phyloP scores from a whole-genome alignment of 176 grass and related monocot species.

The Thinopyrum elongatum region DNA sequence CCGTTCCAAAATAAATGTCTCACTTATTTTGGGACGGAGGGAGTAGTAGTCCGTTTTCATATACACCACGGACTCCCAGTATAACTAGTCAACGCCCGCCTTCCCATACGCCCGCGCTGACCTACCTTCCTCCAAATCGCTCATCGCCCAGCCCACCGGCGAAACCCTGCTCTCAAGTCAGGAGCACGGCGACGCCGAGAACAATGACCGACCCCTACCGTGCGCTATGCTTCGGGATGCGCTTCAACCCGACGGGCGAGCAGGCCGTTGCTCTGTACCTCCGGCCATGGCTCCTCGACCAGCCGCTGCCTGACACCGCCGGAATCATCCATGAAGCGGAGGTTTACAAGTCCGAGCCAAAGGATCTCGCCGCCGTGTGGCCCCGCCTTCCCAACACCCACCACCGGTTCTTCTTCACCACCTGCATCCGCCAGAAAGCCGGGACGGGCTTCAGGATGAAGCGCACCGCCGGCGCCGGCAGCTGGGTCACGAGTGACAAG shows the following conservation, averaged over 20 bases:
- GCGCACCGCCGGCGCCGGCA: neutral
- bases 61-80: too few species aligned
- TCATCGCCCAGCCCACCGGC: too few species aligned
- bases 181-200: neutral
- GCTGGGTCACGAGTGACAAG: neutral
- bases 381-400: neutral
- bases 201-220: neutral
- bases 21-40: too few species aligned
- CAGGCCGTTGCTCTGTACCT: neutral
- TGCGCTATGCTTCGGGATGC: neutral
- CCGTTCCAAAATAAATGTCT: too few species aligned
- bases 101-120: too few species aligned
- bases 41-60: too few species aligned
- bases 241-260: neutral
- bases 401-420: neutral
- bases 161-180: neutral
- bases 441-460: neutral
- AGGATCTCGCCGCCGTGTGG: neutral
- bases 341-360: neutral
- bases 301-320: neutral
- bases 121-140: too few species aligned
- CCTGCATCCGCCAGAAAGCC: neutral
- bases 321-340: neutral
- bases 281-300: neutral
- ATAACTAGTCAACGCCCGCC: too few species aligned